Evolutionary conservation across 768 basidiomycete genomes (phyloP), one percentile per base, ranked within the genome.

Genomic region (Leucosporidium creatinivorum): DNA sequence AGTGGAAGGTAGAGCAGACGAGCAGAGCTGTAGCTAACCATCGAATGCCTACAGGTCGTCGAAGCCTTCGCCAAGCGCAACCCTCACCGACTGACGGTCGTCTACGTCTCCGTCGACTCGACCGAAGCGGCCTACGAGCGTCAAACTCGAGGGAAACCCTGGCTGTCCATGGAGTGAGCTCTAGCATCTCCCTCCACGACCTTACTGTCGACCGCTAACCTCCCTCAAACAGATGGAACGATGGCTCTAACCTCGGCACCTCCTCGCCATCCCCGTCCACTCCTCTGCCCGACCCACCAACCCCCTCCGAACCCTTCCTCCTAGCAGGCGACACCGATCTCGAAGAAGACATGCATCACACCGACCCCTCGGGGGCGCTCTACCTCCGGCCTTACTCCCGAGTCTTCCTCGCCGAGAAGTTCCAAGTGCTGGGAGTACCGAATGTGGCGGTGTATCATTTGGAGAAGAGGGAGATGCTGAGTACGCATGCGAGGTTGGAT

Each of bases 331-430:
- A 75, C 54, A 44, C 63, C 3, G 74, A 75, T 61, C 65, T 75
- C 31, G 73, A 74, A 31, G 62, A 65, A 19, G 68, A 65, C 23
- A 33, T 56, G 30, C 39, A 47, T 60, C 8, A 23, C 1, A n/a
- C 57, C 17, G 68, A 67, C 59, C 63, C 69, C 1, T n/a, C 26
- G 4, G 56, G 66, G 9, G 21, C 50, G 1, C 57, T 68, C 4
- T 75, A 75, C 69, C 65, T 72, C 26, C 64, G 74, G 9, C 74
- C 74, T 18, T 75, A 63, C 68, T 67, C 65, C n/a, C 60, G 74
- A 30, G 74, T 70, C 8, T 55, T 65, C 66, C 61, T 75, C 17
- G 65, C 72, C 2, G 64, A 66, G 28, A 73, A 71, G 62, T 71
- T 68, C 61, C 59, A 58, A 25, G 63, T 75, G 15, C 61, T 70